A percentile compares a stretch with the other conserved stretches of the same genome.
Evolutionary conservation across 1,284 basidiomycete species (phyloP).

Genomic region (Rhodofomes roseus): DNA sequence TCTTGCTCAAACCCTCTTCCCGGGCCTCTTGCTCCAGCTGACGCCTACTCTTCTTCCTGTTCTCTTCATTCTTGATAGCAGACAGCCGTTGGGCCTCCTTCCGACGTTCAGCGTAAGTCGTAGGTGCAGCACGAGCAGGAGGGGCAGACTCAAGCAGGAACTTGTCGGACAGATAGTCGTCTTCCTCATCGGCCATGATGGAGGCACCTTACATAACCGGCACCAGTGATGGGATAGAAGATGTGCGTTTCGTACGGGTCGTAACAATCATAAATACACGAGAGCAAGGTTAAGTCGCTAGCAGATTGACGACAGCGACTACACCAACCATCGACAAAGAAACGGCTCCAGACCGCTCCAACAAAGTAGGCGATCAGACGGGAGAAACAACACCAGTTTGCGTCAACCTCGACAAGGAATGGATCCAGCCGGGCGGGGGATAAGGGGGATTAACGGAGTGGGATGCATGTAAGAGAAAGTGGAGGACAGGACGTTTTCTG

Average conservation of each 20-base stretch:
- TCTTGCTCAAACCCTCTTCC: conserved; percentile 71
- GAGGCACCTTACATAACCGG: conserved; percentile 9
- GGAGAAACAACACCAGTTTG: conserved; percentile 17
- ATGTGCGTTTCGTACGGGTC: conserved; percentile 1
- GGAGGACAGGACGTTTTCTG: conserved; percentile 7
- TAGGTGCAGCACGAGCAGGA: conserved; percentile 32
- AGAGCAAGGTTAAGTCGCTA: conserved; percentile 23
- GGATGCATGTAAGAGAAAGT: conserved; percentile 15
- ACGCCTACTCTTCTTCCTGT: conserved; percentile 56
- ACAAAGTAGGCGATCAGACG: conserved; percentile 14
- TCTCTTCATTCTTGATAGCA: conserved; percentile 60
- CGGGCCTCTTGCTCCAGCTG: conserved; percentile 72
- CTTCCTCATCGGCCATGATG: conserved; percentile 62
- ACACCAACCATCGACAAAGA: conserved; percentile 38
- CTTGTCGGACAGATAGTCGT: conserved; percentile 84
- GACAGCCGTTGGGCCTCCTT: conserved; percentile 57
- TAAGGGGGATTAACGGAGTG: conserved; percentile 1
- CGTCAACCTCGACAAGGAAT: conserved; percentile 6
- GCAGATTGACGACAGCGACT: conserved; percentile 29
- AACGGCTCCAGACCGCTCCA: conserved; percentile 48
- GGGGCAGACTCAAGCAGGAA: conserved; percentile 50
- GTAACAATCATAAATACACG: conserved; percentile 10
- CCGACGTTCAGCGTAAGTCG: conserved; percentile 66
- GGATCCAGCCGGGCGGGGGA: conserved; percentile 7
- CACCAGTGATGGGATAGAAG: not conserved